These are phyloP conservation scores for Gyrodon lividus DNA, from an alignment of 768 basidiomycete species.

Conservation along the genomic window DNA sequence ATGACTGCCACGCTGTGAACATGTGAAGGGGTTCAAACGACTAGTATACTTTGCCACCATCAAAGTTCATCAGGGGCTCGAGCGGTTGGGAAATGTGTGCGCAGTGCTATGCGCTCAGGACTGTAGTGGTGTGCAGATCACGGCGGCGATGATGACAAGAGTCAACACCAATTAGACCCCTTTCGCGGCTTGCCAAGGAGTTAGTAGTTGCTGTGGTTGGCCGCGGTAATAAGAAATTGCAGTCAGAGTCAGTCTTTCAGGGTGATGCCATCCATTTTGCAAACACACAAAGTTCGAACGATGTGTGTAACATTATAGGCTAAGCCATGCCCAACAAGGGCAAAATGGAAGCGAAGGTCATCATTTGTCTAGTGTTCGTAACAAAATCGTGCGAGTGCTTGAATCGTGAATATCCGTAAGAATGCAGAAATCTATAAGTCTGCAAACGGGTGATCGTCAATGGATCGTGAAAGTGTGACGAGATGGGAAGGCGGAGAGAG, in stretches of 20 bases:
- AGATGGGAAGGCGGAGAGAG: constrained; percentile 17
- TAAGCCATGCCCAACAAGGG: background rate
- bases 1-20: constrained; percentile 1
- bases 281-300: background rate
- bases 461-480: constrained; percentile 14
- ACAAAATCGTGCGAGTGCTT: constrained; percentile 18
- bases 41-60: background rate
- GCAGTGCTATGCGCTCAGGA: too few relatives aligned
- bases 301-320: background rate
- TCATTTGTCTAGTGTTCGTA: constrained; percentile 30
- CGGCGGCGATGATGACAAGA: background rate
- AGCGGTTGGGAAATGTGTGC: background rate
- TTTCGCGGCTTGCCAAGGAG: too few relatives aligned
- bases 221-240: background rate
- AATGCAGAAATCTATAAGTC: constrained; percentile 35
- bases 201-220: background rate
- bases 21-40: constrained; percentile 5
- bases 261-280: background rate
- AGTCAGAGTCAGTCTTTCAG: background rate
- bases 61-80: background rate
- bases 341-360: constrained; percentile 14
- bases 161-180: constrained; percentile 5
- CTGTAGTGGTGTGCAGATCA: too few relatives aligned
- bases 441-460: constrained; percentile 18
- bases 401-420: constrained; percentile 19